Evolutionary conservation across 2,329 filamentous ascomycete genomes (phyloP).

Genomic region (Triangularia verruculosa): DNA sequence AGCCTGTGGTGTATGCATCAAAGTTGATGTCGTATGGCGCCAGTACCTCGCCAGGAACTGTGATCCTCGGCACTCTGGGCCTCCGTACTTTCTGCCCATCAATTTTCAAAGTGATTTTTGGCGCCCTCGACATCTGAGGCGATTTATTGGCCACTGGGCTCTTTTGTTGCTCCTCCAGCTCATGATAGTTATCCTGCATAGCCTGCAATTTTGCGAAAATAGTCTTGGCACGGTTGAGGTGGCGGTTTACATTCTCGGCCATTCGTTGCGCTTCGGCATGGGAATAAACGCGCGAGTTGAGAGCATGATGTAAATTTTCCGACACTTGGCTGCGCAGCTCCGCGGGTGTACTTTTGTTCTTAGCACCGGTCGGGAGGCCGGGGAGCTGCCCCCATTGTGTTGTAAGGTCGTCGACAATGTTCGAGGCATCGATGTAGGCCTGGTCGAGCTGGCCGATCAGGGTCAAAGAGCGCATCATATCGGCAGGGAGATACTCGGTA

Average conservation of each 20-base stretch:
- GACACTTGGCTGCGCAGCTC: conserved; percentile 60
- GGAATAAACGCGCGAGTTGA: conserved; percentile 56
- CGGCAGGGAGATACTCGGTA: conserved; percentile 66
- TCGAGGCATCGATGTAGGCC: conserved; percentile 54
- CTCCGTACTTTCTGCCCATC: conserved; percentile 47
- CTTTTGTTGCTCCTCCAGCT: conserved; percentile 48
- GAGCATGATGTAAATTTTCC: conserved; percentile 50
- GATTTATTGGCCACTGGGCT: conserved; percentile 52
- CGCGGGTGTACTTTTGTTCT: conserved; percentile 47
- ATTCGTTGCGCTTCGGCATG: conserved; percentile 63
- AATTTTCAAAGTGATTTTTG: conserved; percentile 47
- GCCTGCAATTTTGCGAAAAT: conserved; percentile 57
- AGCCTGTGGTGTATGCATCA: conserved; percentile 53
- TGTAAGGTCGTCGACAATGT: conserved; percentile 54
- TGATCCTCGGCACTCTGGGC: conserved; percentile 55
- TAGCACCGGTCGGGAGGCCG: conserved; percentile 37
- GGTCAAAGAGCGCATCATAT: conserved; percentile 63
- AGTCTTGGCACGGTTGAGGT: conserved; percentile 58
- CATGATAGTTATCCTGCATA: conserved; percentile 60
- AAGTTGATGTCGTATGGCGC: conserved; percentile 64
- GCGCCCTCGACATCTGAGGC: conserved; percentile 48
- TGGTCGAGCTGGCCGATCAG: conserved; percentile 63
- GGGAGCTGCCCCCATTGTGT: conserved; percentile 56
- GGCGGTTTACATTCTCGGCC: conserved; percentile 60
- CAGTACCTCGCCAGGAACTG: conserved; percentile 63